Conservation (phyloP, 768 basidiomycete genomes). For the Boletellus ananiceps region DNA sequence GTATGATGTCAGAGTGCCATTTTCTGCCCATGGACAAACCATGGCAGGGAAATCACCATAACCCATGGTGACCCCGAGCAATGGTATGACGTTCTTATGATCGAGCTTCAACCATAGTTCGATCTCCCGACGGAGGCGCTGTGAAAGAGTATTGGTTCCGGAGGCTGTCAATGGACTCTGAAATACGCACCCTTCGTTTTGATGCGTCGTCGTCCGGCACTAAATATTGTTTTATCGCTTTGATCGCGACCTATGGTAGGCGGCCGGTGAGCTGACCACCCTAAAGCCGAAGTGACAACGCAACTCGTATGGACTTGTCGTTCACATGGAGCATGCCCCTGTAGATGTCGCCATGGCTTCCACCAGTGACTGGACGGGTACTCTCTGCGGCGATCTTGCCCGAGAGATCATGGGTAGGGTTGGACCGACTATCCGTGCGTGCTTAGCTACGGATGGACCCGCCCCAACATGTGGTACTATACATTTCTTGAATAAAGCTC, state of each 20-base stretch:
- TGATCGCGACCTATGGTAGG: slow-evolving; percentile 19
- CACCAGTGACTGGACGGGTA: slow-evolving; percentile 13
- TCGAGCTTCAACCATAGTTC: slow-evolving; percentile 27
- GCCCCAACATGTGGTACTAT: not conserved
- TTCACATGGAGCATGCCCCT: slow-evolving; percentile 13
- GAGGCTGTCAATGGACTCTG: fast-evolving
- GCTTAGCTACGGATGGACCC: not conserved
- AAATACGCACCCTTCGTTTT: slow-evolving; percentile 12
- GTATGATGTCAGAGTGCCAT: slow-evolving; percentile 25
- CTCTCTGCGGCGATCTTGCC: slow-evolving; percentile 7
- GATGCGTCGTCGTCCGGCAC: slow-evolving; percentile 11
- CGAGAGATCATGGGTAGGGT: slow-evolving; percentile 14
- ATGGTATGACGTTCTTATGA: slow-evolving; percentile 29
- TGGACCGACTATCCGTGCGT: slow-evolving; percentile 7
- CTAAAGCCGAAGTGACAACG: not conserved
- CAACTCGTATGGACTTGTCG: slow-evolving; percentile 9
- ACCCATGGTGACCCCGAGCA: slow-evolving; percentile 23
- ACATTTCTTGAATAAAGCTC: slow-evolving; percentile 12
- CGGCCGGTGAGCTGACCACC: not conserved
- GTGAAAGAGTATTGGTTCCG: not conserved
- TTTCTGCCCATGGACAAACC: slow-evolving; percentile 33
- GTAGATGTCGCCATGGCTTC: slow-evolving; percentile 22
- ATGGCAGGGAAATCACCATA: slow-evolving; percentile 32
- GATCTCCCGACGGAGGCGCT: slow-evolving; percentile 29
- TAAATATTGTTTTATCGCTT: slow-evolving; percentile 22